Evolutionary conservation across 345 rosid genomes (phyloP), one percentile per base, ranked within the genome.

Genomic region (Salix suchowensis): DNA sequence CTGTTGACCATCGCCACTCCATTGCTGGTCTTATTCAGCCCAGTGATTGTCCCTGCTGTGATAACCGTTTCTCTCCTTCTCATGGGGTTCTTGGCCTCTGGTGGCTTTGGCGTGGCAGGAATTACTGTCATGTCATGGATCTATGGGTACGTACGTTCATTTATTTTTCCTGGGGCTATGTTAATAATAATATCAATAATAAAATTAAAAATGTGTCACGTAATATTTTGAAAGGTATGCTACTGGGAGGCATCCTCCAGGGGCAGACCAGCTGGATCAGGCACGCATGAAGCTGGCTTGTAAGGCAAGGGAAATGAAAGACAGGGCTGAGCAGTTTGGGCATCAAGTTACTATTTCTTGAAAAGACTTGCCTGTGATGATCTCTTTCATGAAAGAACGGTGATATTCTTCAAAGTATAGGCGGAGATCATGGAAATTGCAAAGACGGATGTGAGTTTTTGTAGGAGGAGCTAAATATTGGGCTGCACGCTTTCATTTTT

Each of bases 41-140:
- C 97, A 0, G 91, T 94, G 54, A 87, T 94, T 2, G 90, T 94
- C 75, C 98, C 97, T 0, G 94, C 96, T 11, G 84, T 90, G 21
- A 87, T 92, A 70, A 78, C 91, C 0, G 83, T 81, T 1, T 84
- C 86, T 16, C 79, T 92, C 16, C 48, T 92, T 46, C 72, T 81
- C 68, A 83, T 83, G 37, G 97, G 98, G 13, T 92, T 94, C 85
- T 71, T 89, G 28, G 82, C 97, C 34, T 92, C 97, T 0, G 97
- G 97, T 16, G 95, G 98, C 0, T 91, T 94, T 50, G 94, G 97
- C 8, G 80, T 92, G 8, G 97, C 94, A 0, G 94, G 97, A 0
- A 71, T 90, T 11, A 81, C 92, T 11, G 95, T 88, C 74, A 82
- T 94, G 78, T 86, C 97, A 11, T 94, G 98, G 98, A 88, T 94